Base-by-base conservation (phyloP, 352 stramenopile species). In the Globisporangium rhizosaccharum region DNA sequence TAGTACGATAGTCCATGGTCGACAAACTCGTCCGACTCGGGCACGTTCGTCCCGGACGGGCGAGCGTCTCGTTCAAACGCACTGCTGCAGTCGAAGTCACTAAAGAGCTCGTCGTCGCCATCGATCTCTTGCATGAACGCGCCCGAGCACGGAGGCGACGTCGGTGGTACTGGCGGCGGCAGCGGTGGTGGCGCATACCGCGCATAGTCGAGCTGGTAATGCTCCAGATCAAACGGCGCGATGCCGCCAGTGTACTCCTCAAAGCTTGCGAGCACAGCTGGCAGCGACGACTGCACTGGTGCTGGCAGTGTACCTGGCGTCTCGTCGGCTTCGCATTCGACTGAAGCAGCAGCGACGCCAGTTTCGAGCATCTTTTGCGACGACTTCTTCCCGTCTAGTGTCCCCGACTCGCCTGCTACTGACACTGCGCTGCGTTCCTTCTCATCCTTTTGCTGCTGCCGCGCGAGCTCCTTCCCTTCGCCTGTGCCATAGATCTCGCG, bases 51-150 rank as follows among this genome's bases (percentile, higher is more conserved):
- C 0, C 41, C 17, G 5, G 41, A 39, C 23, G 66, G 64, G 20
- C 63, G 47, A 10, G 59, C 56, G 18, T 76, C 61, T 3, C 56
- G 66, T 42, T 73, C 70, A 28, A 64, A 69, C 11, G 62, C 49
- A 10, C 28, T 23, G 14, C 23, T 23, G 18, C 63, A 53, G 18
- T 55, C 49, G 5, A 63, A 48, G 15, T 63, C 51, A 15, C 33
- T 58, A 39, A 65, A 61, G 25, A 62, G 60, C 11, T 71, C 59
- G 41, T 79, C 69, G 36, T 77, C 75, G 36, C 81, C 77, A 7
- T 82, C 68, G 50, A 87, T 80, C 63, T 87, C 77, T 41, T 87
- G 72, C 77, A 87, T 87, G 62, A 87, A 87, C 1, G 77, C 77
- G 1, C 75, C 77, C 0, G 66, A 59, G 51, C 41, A 59, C 1